Evolutionary conservation across 768 basidiomycete genomes (phyloP).

Genomic region (Lactarius psammicola): DNA sequence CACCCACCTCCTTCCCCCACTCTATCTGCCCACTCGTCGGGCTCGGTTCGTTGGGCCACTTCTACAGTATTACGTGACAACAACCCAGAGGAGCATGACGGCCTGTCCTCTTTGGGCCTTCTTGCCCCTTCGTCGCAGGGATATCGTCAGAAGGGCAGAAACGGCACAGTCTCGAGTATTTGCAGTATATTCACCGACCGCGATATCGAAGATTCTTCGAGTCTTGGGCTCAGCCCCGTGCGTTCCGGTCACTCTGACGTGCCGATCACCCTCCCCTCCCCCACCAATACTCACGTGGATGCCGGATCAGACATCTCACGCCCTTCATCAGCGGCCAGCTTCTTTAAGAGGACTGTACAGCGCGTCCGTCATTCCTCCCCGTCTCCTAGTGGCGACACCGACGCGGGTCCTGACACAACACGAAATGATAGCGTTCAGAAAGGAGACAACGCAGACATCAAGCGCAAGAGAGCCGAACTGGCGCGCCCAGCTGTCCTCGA

Average conservation of each 20-base stretch:
- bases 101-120: slow-evolving; percentile 49
- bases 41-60: slow-evolving; percentile 57
- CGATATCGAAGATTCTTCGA: slow-evolving; percentile 27
- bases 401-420: too few species aligned
- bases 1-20: slow-evolving; percentile 73
- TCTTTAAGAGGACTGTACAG: slow-evolving; percentile 15
- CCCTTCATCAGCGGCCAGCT: slow-evolving; percentile 32
- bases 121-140: slow-evolving; percentile 41
- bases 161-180: slow-evolving; percentile 51
- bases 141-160: slow-evolving; percentile 57
- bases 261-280: slow-evolving; percentile 37
- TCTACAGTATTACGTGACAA: slow-evolving; percentile 65
- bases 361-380: slow-evolving; percentile 14
- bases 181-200: slow-evolving; percentile 46
- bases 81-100: slow-evolving; percentile 55
- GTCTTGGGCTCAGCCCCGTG: slow-evolving; percentile 28
- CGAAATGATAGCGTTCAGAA: slow-evolving; percentile 30
- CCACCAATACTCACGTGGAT: slow-evolving; percentile 42
- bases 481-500: slow-evolving; percentile 34
- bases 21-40: slow-evolving; percentile 52
- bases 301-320: slow-evolving; percentile 36
- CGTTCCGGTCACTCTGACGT: slow-evolving; percentile 36
- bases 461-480: slow-evolving; percentile 14
- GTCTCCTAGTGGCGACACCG: slow-evolving; percentile 26
- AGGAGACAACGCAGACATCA: slow-evolving; percentile 22